Conservation (phyloP, 2,329 filamentous ascomycete genomes). For the Metarhizium humberi region DNA sequence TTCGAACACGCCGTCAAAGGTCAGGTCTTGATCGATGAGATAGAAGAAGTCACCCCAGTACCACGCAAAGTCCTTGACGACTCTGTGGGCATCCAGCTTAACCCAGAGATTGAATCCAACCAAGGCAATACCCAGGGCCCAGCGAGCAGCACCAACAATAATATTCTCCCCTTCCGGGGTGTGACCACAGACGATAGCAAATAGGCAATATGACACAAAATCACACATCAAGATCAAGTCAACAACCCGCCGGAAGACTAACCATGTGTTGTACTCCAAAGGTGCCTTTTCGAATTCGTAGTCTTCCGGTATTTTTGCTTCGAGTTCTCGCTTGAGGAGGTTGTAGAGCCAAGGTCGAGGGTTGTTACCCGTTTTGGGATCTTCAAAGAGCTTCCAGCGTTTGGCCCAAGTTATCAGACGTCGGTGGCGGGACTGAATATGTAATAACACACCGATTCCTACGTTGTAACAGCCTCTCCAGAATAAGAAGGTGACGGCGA, state of each 20-base stretch:
- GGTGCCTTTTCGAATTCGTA: slow-evolving; percentile 91
- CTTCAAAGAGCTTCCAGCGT: slow-evolving; percentile 77
- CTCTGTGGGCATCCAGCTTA: slow-evolving; percentile 92
- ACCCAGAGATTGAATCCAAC: slow-evolving; percentile 97
- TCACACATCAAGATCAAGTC: slow-evolving; percentile 98
- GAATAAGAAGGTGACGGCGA: slow-evolving; percentile 78
- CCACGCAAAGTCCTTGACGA: slow-evolving; percentile 99
- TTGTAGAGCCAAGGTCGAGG: slow-evolving; percentile 74
- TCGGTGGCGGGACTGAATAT: slow-evolving; percentile 82
- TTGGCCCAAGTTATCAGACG: slow-evolving; percentile 81
- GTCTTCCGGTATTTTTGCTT: slow-evolving; percentile 88
- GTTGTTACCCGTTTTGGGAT: slow-evolving; percentile 71
- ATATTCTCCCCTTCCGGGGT: slow-evolving; percentile 64
- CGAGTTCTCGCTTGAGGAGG: slow-evolving; percentile 79
- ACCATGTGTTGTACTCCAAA: slow-evolving; percentile 98
- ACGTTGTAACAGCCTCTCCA: slow-evolving; percentile 91
- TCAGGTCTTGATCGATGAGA: slow-evolving; percentile 93
- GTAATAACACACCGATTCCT: slow-evolving; percentile 83
- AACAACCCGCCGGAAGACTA: slow-evolving; percentile 89
- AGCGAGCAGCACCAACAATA: slow-evolving; percentile 62
- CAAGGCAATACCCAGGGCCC: slow-evolving; percentile 66
- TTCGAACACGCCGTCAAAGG: slow-evolving; percentile 97
- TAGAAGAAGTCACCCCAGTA: slow-evolving; percentile 99
- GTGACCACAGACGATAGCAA: slow-evolving; percentile 79
- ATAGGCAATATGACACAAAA: slow-evolving; percentile 93